These are phyloP conservation scores for Starmerella riodocensis DNA, from an alignment of 805 yeast species.

Conservation along the genomic window DNA sequence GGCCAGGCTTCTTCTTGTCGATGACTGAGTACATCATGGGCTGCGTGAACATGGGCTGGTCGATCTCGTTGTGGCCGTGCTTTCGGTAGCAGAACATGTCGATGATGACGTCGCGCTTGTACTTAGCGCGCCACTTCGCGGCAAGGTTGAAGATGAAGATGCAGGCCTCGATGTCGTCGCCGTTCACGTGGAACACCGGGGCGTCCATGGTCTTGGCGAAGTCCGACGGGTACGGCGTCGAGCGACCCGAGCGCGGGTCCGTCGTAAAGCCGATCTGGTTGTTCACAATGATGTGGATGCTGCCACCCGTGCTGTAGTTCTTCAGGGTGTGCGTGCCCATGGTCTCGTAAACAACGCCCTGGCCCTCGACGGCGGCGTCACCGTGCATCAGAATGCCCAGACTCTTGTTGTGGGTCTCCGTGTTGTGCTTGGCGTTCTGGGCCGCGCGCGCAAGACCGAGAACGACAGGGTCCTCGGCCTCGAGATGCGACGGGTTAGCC, in stretches of 20 bases:
- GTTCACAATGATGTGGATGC: constrained; percentile 87
- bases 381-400: constrained; percentile 91
- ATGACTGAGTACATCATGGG: constrained; percentile 92
- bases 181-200: constrained; percentile 98
- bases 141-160: constrained; percentile 88
- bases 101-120: constrained; percentile 91
- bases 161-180: constrained; percentile 91
- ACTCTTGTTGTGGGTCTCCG: constrained; percentile 67
- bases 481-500: constrained; percentile 98
- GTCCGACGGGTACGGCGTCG: constrained; percentile 96
- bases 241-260: constrained; percentile 93
- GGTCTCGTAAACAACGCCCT: constrained; percentile 98
- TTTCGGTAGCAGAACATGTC: constrained; percentile 98
- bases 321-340: constrained; percentile 88
- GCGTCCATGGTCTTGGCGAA: constrained; percentile 93
- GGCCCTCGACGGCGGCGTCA: constrained; percentile 98
- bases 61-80: constrained; percentile 98
- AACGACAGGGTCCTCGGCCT: constrained; percentile 98
- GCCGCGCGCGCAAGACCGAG: constrained; percentile 95
- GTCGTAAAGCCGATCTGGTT: constrained; percentile 99
- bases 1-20: constrained; percentile 75
- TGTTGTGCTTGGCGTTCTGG: constrained; percentile 77
- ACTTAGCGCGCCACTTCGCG: constrained; percentile 95
- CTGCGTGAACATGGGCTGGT: constrained; percentile 97
- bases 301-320: constrained; percentile 96